Evolutionary conservation across 2,329 filamentous ascomycete species (phyloP).

Genomic region (Aschersonia sp.): DNA sequence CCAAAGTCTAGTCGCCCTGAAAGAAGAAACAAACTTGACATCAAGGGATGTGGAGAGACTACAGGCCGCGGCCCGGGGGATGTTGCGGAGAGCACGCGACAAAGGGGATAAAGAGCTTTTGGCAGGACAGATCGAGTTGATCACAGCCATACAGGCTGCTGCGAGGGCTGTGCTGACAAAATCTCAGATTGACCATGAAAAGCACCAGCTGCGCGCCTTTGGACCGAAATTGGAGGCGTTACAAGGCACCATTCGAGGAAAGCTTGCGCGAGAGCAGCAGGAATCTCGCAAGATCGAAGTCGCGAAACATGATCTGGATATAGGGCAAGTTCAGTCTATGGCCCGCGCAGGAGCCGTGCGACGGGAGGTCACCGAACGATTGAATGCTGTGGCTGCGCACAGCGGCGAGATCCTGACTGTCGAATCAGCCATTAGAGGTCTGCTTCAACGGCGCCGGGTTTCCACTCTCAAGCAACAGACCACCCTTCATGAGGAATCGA

Average conservation of each 20-base stretch:
- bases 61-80: constrained; percentile 54
- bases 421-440: constrained; percentile 46
- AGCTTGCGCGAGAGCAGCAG: constrained; percentile 28
- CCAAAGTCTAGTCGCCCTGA: constrained; percentile 38
- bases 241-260: constrained; percentile 29
- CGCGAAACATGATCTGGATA: constrained; percentile 23
- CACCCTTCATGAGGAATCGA: constrained; percentile 37
- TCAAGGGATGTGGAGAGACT: constrained; percentile 39
- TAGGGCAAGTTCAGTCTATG: constrained; percentile 34
- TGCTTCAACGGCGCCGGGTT: constrained; percentile 39
- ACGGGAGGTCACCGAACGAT: constrained; percentile 29
- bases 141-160: constrained; percentile 48
- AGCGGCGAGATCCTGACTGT: constrained; percentile 33
- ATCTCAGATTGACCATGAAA: constrained; percentile 34
- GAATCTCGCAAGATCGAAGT: constrained; percentile 32
- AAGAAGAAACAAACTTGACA: constrained; percentile 36
- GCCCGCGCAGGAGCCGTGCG: constrained; percentile 41
- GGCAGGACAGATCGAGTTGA: constrained; percentile 31
- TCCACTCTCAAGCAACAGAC: constrained; percentile 38
- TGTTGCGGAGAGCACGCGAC: constrained; percentile 43
- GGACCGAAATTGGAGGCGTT: constrained; percentile 32
- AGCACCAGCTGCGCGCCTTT: constrained; percentile 34
- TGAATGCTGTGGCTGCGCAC: constrained; percentile 31
- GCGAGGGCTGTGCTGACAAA: constrained; percentile 48
- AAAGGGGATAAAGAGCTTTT: constrained; percentile 37